Evolutionary conservation across 164 flowering plant species (phyloP).

Genomic region (Nelumbo lutea): DNA sequence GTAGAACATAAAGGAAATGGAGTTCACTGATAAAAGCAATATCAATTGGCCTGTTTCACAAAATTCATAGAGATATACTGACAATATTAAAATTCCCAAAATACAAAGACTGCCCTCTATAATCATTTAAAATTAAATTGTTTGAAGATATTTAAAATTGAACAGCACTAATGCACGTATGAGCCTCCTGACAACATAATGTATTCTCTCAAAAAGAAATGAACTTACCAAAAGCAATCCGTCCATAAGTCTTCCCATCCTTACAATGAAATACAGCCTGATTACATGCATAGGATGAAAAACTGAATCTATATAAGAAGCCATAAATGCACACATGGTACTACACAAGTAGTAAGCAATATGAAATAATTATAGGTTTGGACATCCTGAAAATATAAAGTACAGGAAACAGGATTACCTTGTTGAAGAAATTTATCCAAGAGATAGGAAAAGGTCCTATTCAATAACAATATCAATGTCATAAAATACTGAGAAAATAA

Average conservation of each 20-base stretch:
- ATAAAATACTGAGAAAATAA: constrained; percentile 1
- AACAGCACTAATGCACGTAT: no score
- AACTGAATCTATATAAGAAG: constrained; percentile 1
- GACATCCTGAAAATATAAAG: background rate
- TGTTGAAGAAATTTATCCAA: constrained; percentile 53
- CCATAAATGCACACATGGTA: background rate
- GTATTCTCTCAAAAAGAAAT: no score
- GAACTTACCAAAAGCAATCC: no score
- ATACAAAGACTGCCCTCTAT: no score
- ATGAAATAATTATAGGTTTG: background rate
- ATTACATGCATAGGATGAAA: background rate
- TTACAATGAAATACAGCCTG: constrained; percentile 59
- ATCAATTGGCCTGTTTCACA: background rate
- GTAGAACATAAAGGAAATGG: no score
- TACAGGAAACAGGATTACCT: no score
- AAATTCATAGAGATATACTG: no score
- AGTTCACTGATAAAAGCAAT: background rate
- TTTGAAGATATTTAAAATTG: no score
- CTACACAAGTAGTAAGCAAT: background rate
- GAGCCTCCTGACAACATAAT: no score
- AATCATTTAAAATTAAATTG: no score
- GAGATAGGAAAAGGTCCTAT: constrained; percentile 45
- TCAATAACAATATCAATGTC: constrained; percentile 14
- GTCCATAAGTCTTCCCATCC: constrained; percentile 49
- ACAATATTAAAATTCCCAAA: no score